Evolutionary conservation across 805 yeast genomes (phyloP).

Genomic region (Metschnikowia arizonensis): DNA sequence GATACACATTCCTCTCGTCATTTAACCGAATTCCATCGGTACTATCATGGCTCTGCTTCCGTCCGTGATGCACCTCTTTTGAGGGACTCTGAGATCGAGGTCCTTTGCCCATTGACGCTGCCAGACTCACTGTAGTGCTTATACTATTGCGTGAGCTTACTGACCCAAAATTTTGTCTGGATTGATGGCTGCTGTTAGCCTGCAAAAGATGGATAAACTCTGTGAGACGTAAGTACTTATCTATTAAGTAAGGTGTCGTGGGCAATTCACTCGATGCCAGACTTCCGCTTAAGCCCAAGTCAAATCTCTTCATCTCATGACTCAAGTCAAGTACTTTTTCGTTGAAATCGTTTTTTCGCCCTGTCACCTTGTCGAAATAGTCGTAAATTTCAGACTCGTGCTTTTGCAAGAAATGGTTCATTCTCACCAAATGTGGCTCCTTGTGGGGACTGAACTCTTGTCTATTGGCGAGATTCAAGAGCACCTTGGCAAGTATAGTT

Average conservation of each 20-base stretch:
- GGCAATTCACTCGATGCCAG: conserved; percentile 56
- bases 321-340: conserved; percentile 55
- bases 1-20: conserved; percentile 32
- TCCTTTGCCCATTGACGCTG: conserved; percentile 1
- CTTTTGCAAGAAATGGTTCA: conserved; percentile 64
- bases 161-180: conserved; percentile 1
- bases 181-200: conserved; percentile 10
- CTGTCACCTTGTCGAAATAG: conserved; percentile 70
- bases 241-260: conserved; percentile 64
- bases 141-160: conserved; percentile 13
- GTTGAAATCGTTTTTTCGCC: conserved; percentile 61
- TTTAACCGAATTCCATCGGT: conserved; percentile 23
- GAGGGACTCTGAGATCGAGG: conserved; percentile 6
- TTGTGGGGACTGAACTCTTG: conserved; percentile 69
- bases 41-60: conserved; percentile 10
- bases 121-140: conserved; percentile 13
- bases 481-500: conserved; percentile 73
- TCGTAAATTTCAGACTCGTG: conserved; percentile 57
- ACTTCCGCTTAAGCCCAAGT: conserved; percentile 49
- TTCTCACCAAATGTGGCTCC: conserved; percentile 70
- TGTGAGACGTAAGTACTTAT: conserved; percentile 57
- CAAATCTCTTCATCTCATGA: conserved; percentile 54
- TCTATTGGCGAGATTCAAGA: conserved; percentile 76
- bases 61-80: conserved; percentile 4
- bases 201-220: conserved; percentile 51